phyloP scores from a whole-genome alignment of 768 basidiomycete species.

The Boletus rubroflammeus region DNA sequence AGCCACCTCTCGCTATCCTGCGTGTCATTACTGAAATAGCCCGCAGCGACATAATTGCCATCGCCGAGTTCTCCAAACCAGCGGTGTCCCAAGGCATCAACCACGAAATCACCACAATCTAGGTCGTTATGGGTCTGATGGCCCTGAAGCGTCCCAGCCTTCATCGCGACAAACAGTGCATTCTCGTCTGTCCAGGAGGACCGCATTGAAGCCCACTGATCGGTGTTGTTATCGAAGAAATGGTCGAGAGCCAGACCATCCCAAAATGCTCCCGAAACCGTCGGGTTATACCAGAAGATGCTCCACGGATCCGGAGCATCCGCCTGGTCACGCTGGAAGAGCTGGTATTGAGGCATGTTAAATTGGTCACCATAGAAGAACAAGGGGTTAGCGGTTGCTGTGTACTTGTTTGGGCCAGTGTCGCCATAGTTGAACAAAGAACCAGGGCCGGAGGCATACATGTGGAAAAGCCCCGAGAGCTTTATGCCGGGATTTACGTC shows the following conservation, averaged over 20 bases:
- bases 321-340: slow-evolving; percentile 87
- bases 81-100: slow-evolving; percentile 89
- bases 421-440: slow-evolving; percentile 70
- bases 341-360: slow-evolving; percentile 66
- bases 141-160: slow-evolving; percentile 73
- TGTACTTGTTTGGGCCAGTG: slow-evolving; percentile 86
- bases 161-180: slow-evolving; percentile 83
- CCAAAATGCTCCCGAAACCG: slow-evolving; percentile 88
- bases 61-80: slow-evolving; percentile 96
- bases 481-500: slow-evolving; percentile 65
- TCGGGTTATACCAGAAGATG: slow-evolving; percentile 94
- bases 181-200: slow-evolving; percentile 88
- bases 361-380: slow-evolving; percentile 71
- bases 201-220: slow-evolving; percentile 90
- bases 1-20: slow-evolving; percentile 76
- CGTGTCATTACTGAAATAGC: slow-evolving; percentile 74
- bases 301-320: slow-evolving; percentile 83
- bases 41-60: slow-evolving; percentile 70
- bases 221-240: slow-evolving; percentile 66
- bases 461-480: slow-evolving; percentile 82
- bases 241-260: slow-evolving; percentile 76
- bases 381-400: slow-evolving; percentile 87
- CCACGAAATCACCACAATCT: slow-evolving; percentile 91
- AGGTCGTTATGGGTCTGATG: slow-evolving; percentile 96
- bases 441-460: slow-evolving; percentile 82